phyloP scores from a whole-genome alignment of 2,329 filamentous ascomycete species.

The Sordariomycetes sp. region DNA sequence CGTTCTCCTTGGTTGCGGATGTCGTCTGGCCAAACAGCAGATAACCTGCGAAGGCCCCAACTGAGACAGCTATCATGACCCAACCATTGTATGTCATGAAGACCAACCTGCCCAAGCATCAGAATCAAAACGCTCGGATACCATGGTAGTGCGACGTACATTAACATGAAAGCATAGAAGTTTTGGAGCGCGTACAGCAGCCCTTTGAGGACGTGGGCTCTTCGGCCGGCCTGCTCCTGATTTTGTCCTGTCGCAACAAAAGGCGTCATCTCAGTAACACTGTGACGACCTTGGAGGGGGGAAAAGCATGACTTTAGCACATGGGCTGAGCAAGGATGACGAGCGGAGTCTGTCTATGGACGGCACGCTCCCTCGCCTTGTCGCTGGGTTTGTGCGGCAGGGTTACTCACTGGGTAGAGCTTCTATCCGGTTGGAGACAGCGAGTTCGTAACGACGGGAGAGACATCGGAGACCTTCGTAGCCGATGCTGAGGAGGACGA shows the following conservation, averaged over 20 bases:
- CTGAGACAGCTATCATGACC: slow-evolving; percentile 86
- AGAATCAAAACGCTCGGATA: background rate
- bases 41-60: slow-evolving; percentile 86
- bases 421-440: slow-evolving; percentile 36
- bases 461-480: slow-evolving; percentile 82
- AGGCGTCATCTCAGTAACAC: slow-evolving; percentile 53
- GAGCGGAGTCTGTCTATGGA: too few relatives aligned
- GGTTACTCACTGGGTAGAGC: slow-evolving; percentile 40
- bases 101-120: slow-evolving; percentile 59
- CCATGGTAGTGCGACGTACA: slow-evolving; percentile 52
- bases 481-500: slow-evolving; percentile 77
- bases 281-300: slow-evolving; percentile 17
- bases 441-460: slow-evolving; percentile 67
- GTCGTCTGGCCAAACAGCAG: slow-evolving; percentile 66
- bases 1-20: slow-evolving; percentile 72
- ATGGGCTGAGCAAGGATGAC: slow-evolving; percentile 1
- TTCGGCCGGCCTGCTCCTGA: slow-evolving; percentile 51
- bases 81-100: slow-evolving; percentile 99
- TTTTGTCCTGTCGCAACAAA: slow-evolving; percentile 66
- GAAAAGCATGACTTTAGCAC: slow-evolving; percentile 1
- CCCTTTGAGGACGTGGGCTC: slow-evolving; percentile 71
- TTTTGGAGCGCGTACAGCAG: slow-evolving; percentile 84
- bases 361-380: too few relatives aligned
- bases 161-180: slow-evolving; percentile 99
- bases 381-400: too few relatives aligned